phyloP scores from a whole-genome alignment of 345 rosid species.

The Sonneratia alba region DNA sequence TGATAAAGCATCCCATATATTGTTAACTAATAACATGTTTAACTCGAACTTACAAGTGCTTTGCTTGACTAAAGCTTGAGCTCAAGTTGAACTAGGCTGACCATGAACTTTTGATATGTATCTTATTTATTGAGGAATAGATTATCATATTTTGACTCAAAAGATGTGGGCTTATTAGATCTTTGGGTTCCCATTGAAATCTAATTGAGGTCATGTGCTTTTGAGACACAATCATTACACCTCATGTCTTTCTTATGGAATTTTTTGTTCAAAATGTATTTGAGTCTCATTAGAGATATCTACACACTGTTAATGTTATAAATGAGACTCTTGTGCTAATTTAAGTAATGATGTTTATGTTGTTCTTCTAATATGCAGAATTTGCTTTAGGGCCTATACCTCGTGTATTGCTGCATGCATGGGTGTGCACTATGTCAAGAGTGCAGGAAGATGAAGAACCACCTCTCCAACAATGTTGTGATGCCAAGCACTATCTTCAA shows the following conservation, averaged over 20 bases:
- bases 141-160: not conserved
- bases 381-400: conserved; percentile 75
- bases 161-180: not conserved
- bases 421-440: conserved; percentile 96
- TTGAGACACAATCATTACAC: not conserved
- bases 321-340: not conserved
- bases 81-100: not conserved
- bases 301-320: not conserved
- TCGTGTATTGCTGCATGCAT: conserved; percentile 79
- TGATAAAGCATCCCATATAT: not conserved
- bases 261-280: too few relatives aligned
- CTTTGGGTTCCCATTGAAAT: not conserved
- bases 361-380: conserved; percentile 32
- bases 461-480: conserved; percentile 39
- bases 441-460: conserved; percentile 86
- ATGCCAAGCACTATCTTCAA: conserved; percentile 37
- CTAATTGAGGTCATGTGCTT: not conserved
- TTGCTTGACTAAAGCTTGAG: not conserved
- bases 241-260: not conserved
- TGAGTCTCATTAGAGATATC: not conserved
- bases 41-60: not conserved
- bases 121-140: not conserved
- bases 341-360: not conserved
- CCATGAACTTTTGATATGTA: not conserved
- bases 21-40: too few relatives aligned